Base-by-base conservation (phyloP, 169 alveolate species). In the Toxoplasma gondii region DNA sequence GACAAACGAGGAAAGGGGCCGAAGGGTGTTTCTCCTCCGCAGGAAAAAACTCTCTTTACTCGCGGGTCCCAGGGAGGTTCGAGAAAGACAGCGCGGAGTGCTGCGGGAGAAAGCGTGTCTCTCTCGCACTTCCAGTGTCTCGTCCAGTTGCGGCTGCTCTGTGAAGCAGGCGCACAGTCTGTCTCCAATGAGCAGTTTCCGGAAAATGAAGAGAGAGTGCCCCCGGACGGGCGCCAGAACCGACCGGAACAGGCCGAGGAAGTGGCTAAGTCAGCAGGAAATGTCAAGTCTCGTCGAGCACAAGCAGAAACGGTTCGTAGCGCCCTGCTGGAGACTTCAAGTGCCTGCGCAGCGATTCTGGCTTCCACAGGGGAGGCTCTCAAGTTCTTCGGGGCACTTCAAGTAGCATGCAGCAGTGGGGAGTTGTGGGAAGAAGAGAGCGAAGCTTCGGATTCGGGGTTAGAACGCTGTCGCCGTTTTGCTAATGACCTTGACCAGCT, bases 291-390 rank as follows among this genome's bases (percentile, higher is more conserved):
- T 64, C 74, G 4, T 64, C n/a, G 24, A 19, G 7, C 29, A 27
- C 74, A 16, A 64, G 34, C 58, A 49, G 58, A 49, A 49, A 49
- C n/a, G n/a, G 34, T 64, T 64, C 74, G 74, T 64, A 27, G n/a
- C 74, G 86, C 86, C 29, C 86, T 78, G 86, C 39, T 78, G 44
- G 86, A 78, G 45, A 78, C 45, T 10, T n/a, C 86, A 9, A 4
- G 45, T 1, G 39, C 86, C 5, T 78, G 44, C n/a, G 45, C 22
- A 78, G 86, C 39, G 49, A 78, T 78, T 78, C 86, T 78, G 12
- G 86, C n/a, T 19, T 78, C 45, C n/a, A 45, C 49, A 17, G 86
- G 86, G 39, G n/a, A 1, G 86, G 39, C 4, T 19, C 86, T 78
- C n/a, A 27, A 10, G 1, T 29, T n/a, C 86, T 45, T 78, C 27